Evolutionary conservation across 768 basidiomycete species (phyloP), one percentile per base, ranked within the genome.

Genomic region (Candolleomyces aberdarensis): DNA sequence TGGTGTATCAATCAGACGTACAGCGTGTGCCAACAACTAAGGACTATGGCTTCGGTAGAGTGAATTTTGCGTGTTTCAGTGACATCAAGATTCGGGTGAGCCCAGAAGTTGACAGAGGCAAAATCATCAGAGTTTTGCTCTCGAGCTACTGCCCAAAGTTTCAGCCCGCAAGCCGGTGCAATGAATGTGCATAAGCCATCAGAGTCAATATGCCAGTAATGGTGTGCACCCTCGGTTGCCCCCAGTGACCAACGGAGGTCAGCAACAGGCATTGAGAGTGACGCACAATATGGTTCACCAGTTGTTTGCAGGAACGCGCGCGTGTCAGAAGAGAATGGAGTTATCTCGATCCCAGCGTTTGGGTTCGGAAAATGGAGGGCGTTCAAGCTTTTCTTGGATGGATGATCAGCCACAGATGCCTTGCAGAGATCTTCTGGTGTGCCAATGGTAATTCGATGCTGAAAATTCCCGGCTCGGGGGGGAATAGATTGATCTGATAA

Each of bases 301-400:
- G 44, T 17, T 3, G 44, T 46, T 17, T 46, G 17, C 1, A 46
- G 8, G 13, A 2, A 46, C 3, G 44, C 44, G 17, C 44, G 19
- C 15, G 44, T 6, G 3, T 46, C 44, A 1, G 44, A 46, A 17
- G 44, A 17, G 19, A 46, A 46, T 8, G 15, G 6, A 1, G 15
- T 46, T 1, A 20, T 3, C 3, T 17, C 15, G 44, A 46, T 20
- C 15, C 19, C 44, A 6, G 44, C 44, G 19, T 46, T 46, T 1
- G 44, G 79, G 39, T 79, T 82, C 70, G 82, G 84, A 1, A 14
- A 63, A 0, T 56, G 68, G 1, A 74, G 72, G 13, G 83, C 78
- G 74, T 84, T 0, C 78, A 82, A 56, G 77, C 76, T 1, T 5
- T 36, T 36, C 36, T 36, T 36, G 3, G 9, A 5, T 32, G 32